These are phyloP conservation scores for Leishmania arabica DNA, from an alignment of 208 protist species.

Conservation along the genomic window DNA sequence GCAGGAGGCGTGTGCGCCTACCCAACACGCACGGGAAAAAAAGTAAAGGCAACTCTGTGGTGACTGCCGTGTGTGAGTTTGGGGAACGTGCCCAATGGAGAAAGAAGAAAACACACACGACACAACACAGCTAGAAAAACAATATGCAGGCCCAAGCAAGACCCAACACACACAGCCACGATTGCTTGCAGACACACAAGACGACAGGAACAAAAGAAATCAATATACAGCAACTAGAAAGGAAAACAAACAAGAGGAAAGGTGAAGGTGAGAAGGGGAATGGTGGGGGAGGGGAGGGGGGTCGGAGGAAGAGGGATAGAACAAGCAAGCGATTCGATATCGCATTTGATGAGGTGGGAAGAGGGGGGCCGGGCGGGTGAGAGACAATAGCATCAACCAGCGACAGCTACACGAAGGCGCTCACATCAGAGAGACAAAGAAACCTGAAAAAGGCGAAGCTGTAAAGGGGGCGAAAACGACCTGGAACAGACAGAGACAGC, in stretches of 20 bases:
- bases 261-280: not conserved
- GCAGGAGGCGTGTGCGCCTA: not conserved
- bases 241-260: not conserved
- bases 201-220: not conserved
- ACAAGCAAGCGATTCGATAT: not conserved
- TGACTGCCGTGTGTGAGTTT: not conserved
- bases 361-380: not conserved
- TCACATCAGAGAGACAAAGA: constrained; percentile 1
- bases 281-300: no score
- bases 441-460: not conserved
- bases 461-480: not conserved
- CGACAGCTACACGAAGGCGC: not conserved
- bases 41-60: not conserved
- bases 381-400: not conserved
- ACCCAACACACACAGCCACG: not conserved
- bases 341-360: not conserved
- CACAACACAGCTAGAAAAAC: not conserved
- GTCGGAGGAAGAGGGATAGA: not conserved
- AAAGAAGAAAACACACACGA: not conserved
- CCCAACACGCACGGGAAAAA: not conserved
- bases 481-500: not conserved
- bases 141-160: not conserved
- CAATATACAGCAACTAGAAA: not conserved
- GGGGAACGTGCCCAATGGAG: not conserved
- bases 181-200: not conserved